Evolutionary conservation across 495 filamentous ascomycete species (phyloP), one percentile per base, ranked within the genome.

Genomic region (Hypoxylon trugodes): DNA sequence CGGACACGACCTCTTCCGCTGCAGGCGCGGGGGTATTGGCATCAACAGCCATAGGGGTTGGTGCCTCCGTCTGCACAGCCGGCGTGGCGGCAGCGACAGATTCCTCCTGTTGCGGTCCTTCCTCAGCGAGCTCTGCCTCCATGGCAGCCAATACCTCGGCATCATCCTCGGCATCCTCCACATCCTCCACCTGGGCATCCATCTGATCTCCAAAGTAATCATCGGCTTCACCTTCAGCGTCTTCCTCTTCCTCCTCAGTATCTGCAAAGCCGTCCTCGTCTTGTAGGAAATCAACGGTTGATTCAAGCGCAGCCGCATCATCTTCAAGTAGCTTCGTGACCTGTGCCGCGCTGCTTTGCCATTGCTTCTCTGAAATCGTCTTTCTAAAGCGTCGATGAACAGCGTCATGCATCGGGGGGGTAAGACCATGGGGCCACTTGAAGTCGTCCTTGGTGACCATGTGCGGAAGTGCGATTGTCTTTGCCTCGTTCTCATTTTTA

Each of bases 351-450:
- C 95, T 92, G 37, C 89, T 89, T 76, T 97, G 91, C 52, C 97
- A 96, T 16, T 93, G 89, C 6, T 89, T 86, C 41, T 92, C 89
- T 61, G 86, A 91, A 25, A 96, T 79, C 0, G 92, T 85, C 63
- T 91, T 91, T 40, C 93, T 79, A 71, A 99, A 99, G 4, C 96
- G 84, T 8, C 92, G 87, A 69, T 91, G 92, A 12, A 92, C 80
- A 6, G 89, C 92, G 74, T 87, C 90, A 51, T 91, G 87, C 85
- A 99, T 90, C 0, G 95, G 95, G 6, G 95, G 91, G 2, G 95
- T 95, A 3, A 99, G 76, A 40, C 95, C 95, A 74, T 98, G 95
- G 4, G 95, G 89, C 78, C 92, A 98, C 68, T 92, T 89, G 49
- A 87, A 82, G 19, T 89, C 87, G 24, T 82, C 75, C 21, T 76